Percentiles rank a stretch among this genome's conserved stretches.
These are phyloP conservation scores for Carallia pectinifolia DNA, from an alignment of 345 rosid genomes.

Conservation along the genomic window DNA sequence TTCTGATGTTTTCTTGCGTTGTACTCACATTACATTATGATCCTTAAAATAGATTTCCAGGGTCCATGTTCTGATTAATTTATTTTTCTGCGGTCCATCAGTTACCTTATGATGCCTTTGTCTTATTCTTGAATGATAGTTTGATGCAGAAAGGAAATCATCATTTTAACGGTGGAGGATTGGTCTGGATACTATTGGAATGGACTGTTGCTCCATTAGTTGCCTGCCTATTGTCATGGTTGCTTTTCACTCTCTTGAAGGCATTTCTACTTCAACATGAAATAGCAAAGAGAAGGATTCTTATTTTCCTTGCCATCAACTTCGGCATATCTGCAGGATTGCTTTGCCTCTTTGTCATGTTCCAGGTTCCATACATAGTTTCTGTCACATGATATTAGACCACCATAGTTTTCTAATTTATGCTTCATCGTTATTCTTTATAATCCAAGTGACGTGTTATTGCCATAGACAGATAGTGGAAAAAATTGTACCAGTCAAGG, in stretches of 20 bases:
- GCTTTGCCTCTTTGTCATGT: constrained; percentile 31
- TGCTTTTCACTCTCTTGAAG: constrained; percentile 22
- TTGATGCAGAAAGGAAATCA: constrained; percentile 30
- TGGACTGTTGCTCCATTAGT: constrained; percentile 34
- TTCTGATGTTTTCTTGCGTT: too few relatives aligned
- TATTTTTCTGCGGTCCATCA: too few relatives aligned
- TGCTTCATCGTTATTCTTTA: too few relatives aligned
- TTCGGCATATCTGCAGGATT: constrained; percentile 35
- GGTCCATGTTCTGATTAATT: too few relatives aligned
- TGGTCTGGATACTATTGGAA: constrained; percentile 31
- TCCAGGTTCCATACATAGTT: constrained; percentile 10
- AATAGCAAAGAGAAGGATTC: constrained; percentile 28
- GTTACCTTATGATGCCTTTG: too few relatives aligned
- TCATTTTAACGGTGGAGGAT: constrained; percentile 24
- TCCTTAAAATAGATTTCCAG: too few relatives aligned
- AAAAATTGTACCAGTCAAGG: constrained; percentile 4
- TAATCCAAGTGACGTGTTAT: background rate
- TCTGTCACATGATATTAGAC: too few relatives aligned
- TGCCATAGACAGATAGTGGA: constrained; percentile 23
- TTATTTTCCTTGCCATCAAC: constrained; percentile 29
- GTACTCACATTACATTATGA: too few relatives aligned
- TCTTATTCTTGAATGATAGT: constrained; percentile 8
- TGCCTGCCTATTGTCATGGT: constrained; percentile 24
- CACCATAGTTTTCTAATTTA: too few relatives aligned
- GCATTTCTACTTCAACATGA: constrained; percentile 23